These are phyloP conservation scores for Climacium dendroides DNA, from an alignment of 225 moss, liverwort and hornwort species.

Conservation along the genomic window DNA sequence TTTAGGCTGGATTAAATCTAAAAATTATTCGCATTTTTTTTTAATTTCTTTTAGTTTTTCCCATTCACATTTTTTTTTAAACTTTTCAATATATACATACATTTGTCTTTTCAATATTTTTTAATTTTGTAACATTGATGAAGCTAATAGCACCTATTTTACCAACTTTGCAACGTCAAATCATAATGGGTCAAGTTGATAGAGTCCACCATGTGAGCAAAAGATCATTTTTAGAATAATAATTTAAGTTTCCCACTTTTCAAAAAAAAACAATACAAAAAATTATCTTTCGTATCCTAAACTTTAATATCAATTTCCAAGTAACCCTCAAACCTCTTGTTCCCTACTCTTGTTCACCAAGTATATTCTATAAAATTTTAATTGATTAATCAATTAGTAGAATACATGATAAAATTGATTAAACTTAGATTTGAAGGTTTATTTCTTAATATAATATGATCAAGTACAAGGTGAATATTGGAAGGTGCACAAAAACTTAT, in stretches of 20 bases:
- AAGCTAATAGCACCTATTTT: neutral
- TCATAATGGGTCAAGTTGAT: neutral
- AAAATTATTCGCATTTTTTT: neutral
- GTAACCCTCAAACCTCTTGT: neutral
- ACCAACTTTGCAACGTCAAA: neutral
- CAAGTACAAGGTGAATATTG: neutral
- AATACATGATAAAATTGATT: neutral
- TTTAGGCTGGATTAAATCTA: neutral
- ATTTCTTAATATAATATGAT: neutral
- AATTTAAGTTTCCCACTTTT: neutral
- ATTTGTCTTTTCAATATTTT: neutral
- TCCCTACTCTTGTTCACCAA: neutral
- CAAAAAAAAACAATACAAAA: neutral
- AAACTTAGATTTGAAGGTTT: neutral
- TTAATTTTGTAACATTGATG: neutral
- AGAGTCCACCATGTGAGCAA: accelerated
- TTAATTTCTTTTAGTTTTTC: neutral
- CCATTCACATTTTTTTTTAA: neutral
- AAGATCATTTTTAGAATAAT: neutral
- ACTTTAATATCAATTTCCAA: neutral
- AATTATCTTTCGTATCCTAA: neutral
- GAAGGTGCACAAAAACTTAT: neutral
- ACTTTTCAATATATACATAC: neutral
- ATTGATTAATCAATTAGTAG: neutral
- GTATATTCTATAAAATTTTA: neutral